phyloP scores from a whole-genome alignment of 768 basidiomycete genomes.

The Suillus hirtellus region DNA sequence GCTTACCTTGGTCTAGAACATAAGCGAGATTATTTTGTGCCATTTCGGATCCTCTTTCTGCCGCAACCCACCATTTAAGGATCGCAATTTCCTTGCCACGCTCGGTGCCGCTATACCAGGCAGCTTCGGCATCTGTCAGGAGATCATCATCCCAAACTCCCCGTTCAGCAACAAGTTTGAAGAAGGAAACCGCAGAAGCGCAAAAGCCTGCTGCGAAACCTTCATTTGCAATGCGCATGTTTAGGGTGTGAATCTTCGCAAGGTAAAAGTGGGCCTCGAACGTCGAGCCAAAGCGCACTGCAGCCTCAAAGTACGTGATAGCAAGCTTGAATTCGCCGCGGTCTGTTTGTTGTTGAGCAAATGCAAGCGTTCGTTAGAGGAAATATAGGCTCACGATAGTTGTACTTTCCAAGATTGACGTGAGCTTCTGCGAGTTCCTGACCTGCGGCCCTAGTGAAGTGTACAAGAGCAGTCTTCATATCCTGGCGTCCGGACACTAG shows the following conservation, averaged over 20 bases:
- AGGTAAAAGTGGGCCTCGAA: constrained; percentile 96
- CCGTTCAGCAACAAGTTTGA: constrained; percentile 89
- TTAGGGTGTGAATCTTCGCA: constrained; percentile 73
- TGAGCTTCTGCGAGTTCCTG: constrained; percentile 92
- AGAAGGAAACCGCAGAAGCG: constrained; percentile 88
- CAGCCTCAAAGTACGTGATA: constrained; percentile 76
- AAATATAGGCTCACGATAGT: constrained; percentile 50
- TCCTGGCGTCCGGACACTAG: constrained; percentile 72
- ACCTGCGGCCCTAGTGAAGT: constrained; percentile 79
- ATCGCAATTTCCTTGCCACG: constrained; percentile 81
- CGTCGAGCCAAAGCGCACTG: constrained; percentile 83
- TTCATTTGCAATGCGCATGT: constrained; percentile 42
- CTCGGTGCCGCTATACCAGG: constrained; percentile 70
- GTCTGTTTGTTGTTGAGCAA: constrained; percentile 42
- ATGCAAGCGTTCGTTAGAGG: background rate
- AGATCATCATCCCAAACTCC: constrained; percentile 87
- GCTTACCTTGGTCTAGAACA: constrained; percentile 85
- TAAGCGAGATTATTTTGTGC: constrained; percentile 96
- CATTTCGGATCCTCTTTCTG: constrained; percentile 87
- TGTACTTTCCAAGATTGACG: constrained; percentile 83
- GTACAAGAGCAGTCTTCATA: constrained; percentile 55
- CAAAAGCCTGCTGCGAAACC: constrained; percentile 72
- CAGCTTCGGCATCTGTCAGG: constrained; percentile 74
- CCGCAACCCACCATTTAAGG: constrained; percentile 93
- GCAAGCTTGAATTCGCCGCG: constrained; percentile 69